Evolutionary conservation across 1,284 basidiomycete species (phyloP), one percentile per base, ranked within the genome.

Genomic region (Mrakiaceae sp.): DNA sequence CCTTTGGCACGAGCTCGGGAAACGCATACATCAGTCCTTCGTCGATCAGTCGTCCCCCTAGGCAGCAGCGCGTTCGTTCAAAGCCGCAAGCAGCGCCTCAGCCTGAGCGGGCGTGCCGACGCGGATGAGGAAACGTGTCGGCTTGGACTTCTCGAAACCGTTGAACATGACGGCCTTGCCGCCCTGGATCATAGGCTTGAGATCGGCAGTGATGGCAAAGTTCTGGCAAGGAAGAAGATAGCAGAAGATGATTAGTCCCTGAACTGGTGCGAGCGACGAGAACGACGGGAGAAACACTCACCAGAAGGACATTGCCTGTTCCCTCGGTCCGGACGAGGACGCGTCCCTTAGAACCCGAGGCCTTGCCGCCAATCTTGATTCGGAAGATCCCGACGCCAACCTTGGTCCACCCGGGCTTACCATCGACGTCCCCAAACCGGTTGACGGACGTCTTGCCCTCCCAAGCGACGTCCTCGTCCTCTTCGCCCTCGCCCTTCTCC

Each of bases 111-210:
- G 49, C 49, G 51, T 50, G 49, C 53, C 53, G 14, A 61, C 60
- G 8, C 51, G 60, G 44, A 61, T 43, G 12, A 61, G 51, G 40
- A 52, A 61, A 8, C 16, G 50, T 14, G 43, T 42, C 14, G 64
- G 55, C n/a, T 60, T 66, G 14, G 60, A 56, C 53, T 60, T 60
- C 27, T 66, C 64, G 16, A 66, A 61, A 14, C 60, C 64, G 48
- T 51, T 16, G 12, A 66, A 12, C 52, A 61, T 50, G 55, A 66
- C 57, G 3, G 60, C 47, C 47, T 66, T 66, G 14, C 11, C 55
- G 8, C 46, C 27, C 11, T 61, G 58, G 49, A 66, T 46, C n/a
- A 14, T 52, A 2, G 64, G 60, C 39, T 61, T 66, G 16, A 66
- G 39, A 48, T 55, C 64, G 54, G 46, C n/a, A 50, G 62, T 60